Evolutionary conservation across 768 basidiomycete species (phyloP), one percentile per base, ranked within the genome.

Genomic region (Hygrocybe coccinea): DNA sequence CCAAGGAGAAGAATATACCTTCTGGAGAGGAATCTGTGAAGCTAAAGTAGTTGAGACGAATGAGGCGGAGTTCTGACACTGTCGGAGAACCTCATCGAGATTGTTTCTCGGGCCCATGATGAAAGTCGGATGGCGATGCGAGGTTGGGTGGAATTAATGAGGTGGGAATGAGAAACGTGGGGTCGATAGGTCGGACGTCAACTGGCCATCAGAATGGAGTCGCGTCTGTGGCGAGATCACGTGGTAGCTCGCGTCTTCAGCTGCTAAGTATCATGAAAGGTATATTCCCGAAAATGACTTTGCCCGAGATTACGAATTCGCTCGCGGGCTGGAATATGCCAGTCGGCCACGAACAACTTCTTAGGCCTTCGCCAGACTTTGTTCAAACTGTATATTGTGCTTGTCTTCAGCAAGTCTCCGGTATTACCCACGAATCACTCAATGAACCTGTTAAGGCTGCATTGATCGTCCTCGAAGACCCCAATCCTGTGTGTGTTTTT

Each of bases 321-420:
- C 78, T 92, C 22, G 72, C 77, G 5, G 82, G 79, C 21, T 90
- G 89, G 86, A 85, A 83, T 1, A 74, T 90, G 29, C 72, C 79
- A 7, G 77, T 89, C 34, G 83, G 78, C 60, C 76, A 78, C 45
- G 84, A 87, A 50, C 86, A 90, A 59, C 82, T 92, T 41, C 65
- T 77, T 41, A 76, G 78, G 15, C 90, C 90, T 1, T 81, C 81
- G 1, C 63, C 83, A 0, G 87, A 90, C 41, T 88, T 89, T 60
- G 86, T 91, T 29, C 77, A 84, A 36, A 75, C 72, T 50, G 79
- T 91, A 17, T 91, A 87, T 69, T 76, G 74, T 56, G 81, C 84
- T 7, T 88, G 88, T 64, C 77, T 92, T 39, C 78, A 85, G 39
- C 85, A 87, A 62, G 82, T 89, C 55, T 85, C 85, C 5, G 78